Conservation (phyloP, 768 basidiomycete genomes). For the Russula earlei region DNA sequence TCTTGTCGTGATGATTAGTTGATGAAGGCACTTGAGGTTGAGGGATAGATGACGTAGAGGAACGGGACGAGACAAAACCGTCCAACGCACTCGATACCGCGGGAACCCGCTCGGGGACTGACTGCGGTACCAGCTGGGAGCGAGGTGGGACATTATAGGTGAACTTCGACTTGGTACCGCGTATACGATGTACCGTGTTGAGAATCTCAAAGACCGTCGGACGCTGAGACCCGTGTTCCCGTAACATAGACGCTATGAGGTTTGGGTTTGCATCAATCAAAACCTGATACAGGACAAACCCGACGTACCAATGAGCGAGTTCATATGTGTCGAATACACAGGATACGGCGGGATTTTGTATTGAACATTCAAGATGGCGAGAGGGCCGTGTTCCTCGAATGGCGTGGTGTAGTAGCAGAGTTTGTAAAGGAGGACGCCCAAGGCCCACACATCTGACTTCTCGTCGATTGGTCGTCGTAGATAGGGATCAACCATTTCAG, state of each 20-base stretch:
- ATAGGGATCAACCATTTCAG: conserved; percentile 95
- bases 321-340: conserved; percentile 76
- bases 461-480: conserved; percentile 79
- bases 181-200: conserved; percentile 69
- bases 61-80: conserved; percentile 32
- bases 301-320: conserved; percentile 65
- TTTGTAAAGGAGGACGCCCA: conserved; percentile 95
- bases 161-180: conserved; percentile 78
- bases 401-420: conserved; percentile 99
- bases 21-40: conserved; percentile 24
- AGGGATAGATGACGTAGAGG: conserved; percentile 14
- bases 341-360: conserved; percentile 89
- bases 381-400: conserved; percentile 93
- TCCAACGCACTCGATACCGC: conserved; percentile 28
- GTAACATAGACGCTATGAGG: conserved; percentile 74
- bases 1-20: conserved; percentile 28
- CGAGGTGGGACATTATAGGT: conserved; percentile 53
- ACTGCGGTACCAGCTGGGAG: conserved; percentile 37
- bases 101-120: conserved; percentile 10
- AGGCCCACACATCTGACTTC: conserved; percentile 96
- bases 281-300: conserved; percentile 16
- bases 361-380: conserved; percentile 94
- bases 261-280: conserved; percentile 2
- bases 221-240: conserved; percentile 79
- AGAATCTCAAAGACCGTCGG: conserved; percentile 87